phyloP scores from a whole-genome alignment of 2,329 filamentous ascomycete species.

The Hypoxylon sp. region DNA sequence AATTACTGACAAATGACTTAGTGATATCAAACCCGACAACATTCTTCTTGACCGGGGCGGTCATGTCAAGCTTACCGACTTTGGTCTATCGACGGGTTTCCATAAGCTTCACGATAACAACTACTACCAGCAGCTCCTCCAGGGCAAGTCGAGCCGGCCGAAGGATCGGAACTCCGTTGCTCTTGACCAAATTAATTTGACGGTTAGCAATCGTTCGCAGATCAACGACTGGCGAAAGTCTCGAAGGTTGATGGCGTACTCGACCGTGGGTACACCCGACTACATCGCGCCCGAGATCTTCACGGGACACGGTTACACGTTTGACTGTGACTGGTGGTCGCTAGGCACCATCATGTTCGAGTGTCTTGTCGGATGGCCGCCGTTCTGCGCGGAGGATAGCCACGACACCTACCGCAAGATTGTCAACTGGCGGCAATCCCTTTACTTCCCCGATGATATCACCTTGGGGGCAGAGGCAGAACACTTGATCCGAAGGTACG shows the following conservation, averaged over 20 bases:
- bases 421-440: conserved; percentile 93
- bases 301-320: conserved; percentile 93
- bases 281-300: conserved; percentile 99
- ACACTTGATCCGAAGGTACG: conserved; percentile 88
- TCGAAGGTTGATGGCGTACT: conserved; percentile 94
- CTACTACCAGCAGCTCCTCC: conserved; percentile 96
- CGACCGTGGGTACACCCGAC: conserved; percentile 95
- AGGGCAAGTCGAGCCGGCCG: conserved; percentile 75
- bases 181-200: conserved; percentile 97
- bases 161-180: conserved; percentile 92
- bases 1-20: conserved; percentile 62
- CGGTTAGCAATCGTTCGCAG: conserved; percentile 94
- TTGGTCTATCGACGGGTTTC: conserved; percentile 96
- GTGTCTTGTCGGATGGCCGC: conserved; percentile 97
- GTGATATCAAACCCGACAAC: conserved; percentile 99
- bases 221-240: conserved; percentile 99
- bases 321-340: conserved; percentile 99
- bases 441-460: conserved; percentile 97
- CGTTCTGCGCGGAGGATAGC: conserved; percentile 97
- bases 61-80: conserved; percentile 98
- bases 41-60: conserved; percentile 94
- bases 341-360: conserved; percentile 99
- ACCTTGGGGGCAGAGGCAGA: conserved; percentile 88
- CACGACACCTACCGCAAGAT: conserved; percentile 99
- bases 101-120: conserved; percentile 98